Percentiles rank a stretch among this genome's conserved stretches.
phyloP scores from a whole-genome alignment of 306 rosid genomes.

The Trifolium pratense region DNA sequence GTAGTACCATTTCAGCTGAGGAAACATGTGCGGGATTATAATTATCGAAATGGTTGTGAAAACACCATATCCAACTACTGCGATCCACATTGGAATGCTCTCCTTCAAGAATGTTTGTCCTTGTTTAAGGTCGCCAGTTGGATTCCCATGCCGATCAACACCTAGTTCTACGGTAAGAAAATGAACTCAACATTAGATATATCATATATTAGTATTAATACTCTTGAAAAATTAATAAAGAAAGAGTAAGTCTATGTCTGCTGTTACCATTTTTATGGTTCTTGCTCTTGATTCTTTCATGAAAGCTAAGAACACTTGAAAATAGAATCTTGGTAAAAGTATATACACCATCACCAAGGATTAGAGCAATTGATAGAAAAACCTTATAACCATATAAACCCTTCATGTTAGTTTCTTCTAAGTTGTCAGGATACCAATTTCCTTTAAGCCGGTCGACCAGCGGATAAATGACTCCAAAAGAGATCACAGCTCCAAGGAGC shows the following conservation, averaged over 20 bases:
- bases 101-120: constrained; percentile 68
- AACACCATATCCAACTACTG: constrained; percentile 37
- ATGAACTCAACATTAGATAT: constrained; percentile 36
- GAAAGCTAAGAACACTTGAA: constrained; percentile 53
- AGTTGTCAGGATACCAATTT: constrained; percentile 71
- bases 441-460: constrained; percentile 70
- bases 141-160: constrained; percentile 42
- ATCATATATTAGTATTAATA: neutral
- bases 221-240: neutral
- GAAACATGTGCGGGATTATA: constrained; percentile 54
- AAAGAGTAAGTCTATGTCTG: neutral
- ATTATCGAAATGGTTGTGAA: constrained; percentile 52
- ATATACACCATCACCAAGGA: constrained; percentile 87
- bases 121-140: constrained; percentile 40
- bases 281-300: constrained; percentile 49
- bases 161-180: constrained; percentile 40
- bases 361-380: constrained; percentile 76
- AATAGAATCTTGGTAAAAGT: constrained; percentile 68
- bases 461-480: constrained; percentile 87
- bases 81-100: constrained; percentile 69
- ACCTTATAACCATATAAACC: constrained; percentile 95
- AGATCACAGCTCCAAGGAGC: constrained; percentile 86
- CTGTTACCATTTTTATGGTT: constrained; percentile 41
- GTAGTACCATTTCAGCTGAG: constrained; percentile 52
- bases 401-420: constrained; percentile 81